Conservation (phyloP, 495 filamentous ascomycete species). For the Penicillium verhagenii region DNA sequence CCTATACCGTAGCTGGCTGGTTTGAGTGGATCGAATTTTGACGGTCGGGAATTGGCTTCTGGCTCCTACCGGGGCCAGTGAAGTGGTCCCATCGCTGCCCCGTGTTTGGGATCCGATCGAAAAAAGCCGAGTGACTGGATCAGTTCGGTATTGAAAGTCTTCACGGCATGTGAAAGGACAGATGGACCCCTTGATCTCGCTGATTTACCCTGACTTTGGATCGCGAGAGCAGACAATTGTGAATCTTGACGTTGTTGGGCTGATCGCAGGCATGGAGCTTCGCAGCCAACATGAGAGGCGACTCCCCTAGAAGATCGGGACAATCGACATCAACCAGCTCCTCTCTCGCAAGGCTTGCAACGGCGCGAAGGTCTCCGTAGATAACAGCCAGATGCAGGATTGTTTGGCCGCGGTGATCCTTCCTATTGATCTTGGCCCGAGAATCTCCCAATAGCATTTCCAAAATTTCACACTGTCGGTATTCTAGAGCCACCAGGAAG, state of each 20-base stretch:
- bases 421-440: not conserved
- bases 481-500: not conserved
- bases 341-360: not conserved
- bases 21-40: not conserved
- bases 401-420: not conserved
- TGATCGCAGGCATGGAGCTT: not conserved
- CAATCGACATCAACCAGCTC: not conserved
- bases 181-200: not conserved
- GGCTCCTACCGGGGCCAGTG: too few relatives aligned
- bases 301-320: not conserved
- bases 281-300: not conserved
- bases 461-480: not conserved
- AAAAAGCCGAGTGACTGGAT: not conserved
- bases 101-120: too few relatives aligned
- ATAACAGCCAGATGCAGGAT: constrained; percentile 2
- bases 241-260: not conserved
- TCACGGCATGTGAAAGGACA: not conserved
- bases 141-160: not conserved
- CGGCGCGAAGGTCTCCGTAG: not conserved
- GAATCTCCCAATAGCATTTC: not conserved
- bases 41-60: too few relatives aligned
- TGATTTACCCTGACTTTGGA: not conserved
- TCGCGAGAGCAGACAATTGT: not conserved
- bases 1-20: not conserved
- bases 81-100: too few relatives aligned